Evolutionary conservation across 2,329 filamentous ascomycete genomes (phyloP).

Genomic region (Neoscytalidium dimidiatum): DNA sequence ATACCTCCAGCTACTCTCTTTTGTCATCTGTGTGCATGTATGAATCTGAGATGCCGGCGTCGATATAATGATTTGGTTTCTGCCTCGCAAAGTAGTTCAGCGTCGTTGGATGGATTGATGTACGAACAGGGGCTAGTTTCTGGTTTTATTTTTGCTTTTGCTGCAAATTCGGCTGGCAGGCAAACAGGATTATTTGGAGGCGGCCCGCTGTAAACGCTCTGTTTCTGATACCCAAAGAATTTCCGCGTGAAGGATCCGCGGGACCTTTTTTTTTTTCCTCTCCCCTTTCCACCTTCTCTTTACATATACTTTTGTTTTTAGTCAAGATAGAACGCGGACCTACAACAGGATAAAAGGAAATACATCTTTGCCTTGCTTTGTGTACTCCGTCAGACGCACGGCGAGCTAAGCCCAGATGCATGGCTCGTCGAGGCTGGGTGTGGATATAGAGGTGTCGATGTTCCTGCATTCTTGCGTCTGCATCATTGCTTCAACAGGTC

Average conservation of each 20-base stretch:
- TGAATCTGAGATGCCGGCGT: slow-evolving; percentile 8
- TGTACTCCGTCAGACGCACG: no score
- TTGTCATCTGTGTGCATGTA: slow-evolving; percentile 7
- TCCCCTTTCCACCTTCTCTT: background rate
- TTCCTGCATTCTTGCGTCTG: no score
- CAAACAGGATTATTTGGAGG: slow-evolving; percentile 14
- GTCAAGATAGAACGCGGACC: slow-evolving; percentile 1
- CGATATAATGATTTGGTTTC: background rate
- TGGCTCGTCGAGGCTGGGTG: no score
- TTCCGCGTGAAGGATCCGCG: slow-evolving; percentile 7
- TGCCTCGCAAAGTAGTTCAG: background rate
- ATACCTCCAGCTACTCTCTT: background rate
- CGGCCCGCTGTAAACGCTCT: slow-evolving; percentile 12
- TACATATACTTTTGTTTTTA: background rate
- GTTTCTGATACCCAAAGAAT: slow-evolving; percentile 18
- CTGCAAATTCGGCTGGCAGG: slow-evolving; percentile 12
- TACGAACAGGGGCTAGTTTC: background rate
- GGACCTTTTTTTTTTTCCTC: slow-evolving; percentile 6
- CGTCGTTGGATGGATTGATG: slow-evolving; percentile 5
- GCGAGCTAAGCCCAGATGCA: no score
- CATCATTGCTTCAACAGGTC: no score
- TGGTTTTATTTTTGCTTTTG: background rate
- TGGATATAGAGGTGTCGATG: no score
- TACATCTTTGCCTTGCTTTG: background rate
- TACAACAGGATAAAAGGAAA: slow-evolving; percentile 11